These are phyloP conservation scores for Aspergillus fumigatiaffinis DNA, from an alignment of 2,329 filamentous ascomycete species.

Conservation along the genomic window DNA sequence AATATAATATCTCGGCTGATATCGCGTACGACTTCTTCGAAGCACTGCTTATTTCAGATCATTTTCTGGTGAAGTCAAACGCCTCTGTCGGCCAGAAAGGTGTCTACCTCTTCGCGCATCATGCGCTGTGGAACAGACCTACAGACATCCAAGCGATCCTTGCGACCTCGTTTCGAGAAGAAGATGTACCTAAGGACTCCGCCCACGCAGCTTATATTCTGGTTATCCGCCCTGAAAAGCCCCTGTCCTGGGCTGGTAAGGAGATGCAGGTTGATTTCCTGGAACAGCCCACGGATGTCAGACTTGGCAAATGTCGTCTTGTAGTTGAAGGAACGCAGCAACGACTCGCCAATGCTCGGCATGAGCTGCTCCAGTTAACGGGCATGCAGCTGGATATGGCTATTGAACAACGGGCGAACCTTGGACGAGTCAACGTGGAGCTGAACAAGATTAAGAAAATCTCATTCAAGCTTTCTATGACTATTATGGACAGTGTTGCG, in stretches of 20 bases:
- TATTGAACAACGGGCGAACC: constrained; percentile 87
- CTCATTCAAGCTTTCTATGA: constrained; percentile 92
- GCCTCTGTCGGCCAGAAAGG: constrained; percentile 67
- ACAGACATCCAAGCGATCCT: constrained; percentile 84
- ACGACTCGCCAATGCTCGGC: constrained; percentile 73
- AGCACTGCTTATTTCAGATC: constrained; percentile 72
- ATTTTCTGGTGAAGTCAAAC: constrained; percentile 75
- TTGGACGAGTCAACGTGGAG: constrained; percentile 85
- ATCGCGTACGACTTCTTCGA: constrained; percentile 74
- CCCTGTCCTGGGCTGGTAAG: constrained; percentile 76
- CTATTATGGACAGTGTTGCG: constrained; percentile 98
- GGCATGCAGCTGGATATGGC: constrained; percentile 83
- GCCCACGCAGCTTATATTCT: constrained; percentile 75
- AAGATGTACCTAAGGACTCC: constrained; percentile 66
- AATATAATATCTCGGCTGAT: constrained; percentile 77
- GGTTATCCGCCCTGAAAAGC: constrained; percentile 75
- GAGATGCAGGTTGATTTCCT: constrained; percentile 67
- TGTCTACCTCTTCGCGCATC: constrained; percentile 80
- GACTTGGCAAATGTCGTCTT: constrained; percentile 78
- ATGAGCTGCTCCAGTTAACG: constrained; percentile 70
- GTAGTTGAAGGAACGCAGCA: constrained; percentile 83
- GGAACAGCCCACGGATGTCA: constrained; percentile 78
- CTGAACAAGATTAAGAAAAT: constrained; percentile 93
- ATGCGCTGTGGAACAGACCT: constrained; percentile 67
- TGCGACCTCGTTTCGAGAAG: constrained; percentile 69